Percentiles rank a stretch among this genome's conserved stretches.
Conservation (phyloP, 1,284 basidiomycete genomes). For the Rhodotorula mucilaginosa region DNA sequence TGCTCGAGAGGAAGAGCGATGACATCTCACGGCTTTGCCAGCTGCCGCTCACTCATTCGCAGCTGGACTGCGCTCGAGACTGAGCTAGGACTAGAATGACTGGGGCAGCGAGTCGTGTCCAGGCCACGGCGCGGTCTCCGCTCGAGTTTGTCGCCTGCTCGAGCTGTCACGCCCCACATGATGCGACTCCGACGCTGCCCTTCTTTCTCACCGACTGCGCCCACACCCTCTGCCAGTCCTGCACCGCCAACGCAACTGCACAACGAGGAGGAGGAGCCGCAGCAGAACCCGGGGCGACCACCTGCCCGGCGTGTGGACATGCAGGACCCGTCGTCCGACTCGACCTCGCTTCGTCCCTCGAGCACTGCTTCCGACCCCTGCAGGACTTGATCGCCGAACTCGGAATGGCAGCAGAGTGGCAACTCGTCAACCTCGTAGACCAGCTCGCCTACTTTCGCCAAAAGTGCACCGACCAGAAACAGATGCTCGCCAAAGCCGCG, state of each 20-base stretch:
- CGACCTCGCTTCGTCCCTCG: slow-evolving; percentile 1
- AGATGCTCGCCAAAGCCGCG: slow-evolving; percentile 7
- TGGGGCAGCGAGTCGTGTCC: too few relatives aligned
- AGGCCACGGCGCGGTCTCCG: slow-evolving; percentile 2
- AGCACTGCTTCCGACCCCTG: slow-evolving; percentile 20
- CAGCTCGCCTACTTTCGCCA: slow-evolving; percentile 23
- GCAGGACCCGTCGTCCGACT: slow-evolving; percentile 10
- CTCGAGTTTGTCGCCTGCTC: slow-evolving; percentile 24
- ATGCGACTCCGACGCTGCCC: neutral
- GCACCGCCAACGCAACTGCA: neutral
- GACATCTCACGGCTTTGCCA: neutral
- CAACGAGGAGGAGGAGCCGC: neutral
- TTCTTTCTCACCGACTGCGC: slow-evolving; percentile 20
- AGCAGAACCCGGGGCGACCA: neutral
- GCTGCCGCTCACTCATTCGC: neutral
- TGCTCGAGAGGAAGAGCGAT: neutral
- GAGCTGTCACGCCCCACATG: slow-evolving; percentile 1
- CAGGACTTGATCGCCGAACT: neutral
- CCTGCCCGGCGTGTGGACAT: slow-evolving; percentile 19
- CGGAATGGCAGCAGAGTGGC: slow-evolving; percentile 17
- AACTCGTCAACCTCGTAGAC: slow-evolving; percentile 14
- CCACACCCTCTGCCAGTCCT: slow-evolving; percentile 25
- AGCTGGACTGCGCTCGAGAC: too few relatives aligned
- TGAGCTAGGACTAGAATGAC: too few relatives aligned
- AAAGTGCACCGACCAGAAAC: slow-evolving; percentile 27